phyloP scores from a whole-genome alignment of 495 filamentous ascomycete genomes.

The Penicillium pancosmium region DNA sequence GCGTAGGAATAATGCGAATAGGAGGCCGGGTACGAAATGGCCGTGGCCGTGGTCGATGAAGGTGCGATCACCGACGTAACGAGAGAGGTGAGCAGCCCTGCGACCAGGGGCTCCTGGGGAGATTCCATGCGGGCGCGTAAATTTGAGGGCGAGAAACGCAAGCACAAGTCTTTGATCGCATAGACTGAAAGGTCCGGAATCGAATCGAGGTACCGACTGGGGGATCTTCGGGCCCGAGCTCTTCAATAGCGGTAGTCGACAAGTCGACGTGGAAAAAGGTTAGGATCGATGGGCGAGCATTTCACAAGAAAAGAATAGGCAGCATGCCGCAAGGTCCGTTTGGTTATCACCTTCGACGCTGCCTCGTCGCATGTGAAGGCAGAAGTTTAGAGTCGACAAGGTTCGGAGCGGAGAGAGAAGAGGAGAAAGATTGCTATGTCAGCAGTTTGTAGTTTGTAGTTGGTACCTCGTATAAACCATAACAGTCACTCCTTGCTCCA shows the following conservation, averaged over 20 bases:
- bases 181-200: slow-evolving; percentile 4
- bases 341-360: slow-evolving; percentile 6
- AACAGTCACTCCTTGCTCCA: slow-evolving; percentile 14
- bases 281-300: slow-evolving; percentile 15
- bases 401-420: slow-evolving; percentile 20
- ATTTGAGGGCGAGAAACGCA: slow-evolving; percentile 1
- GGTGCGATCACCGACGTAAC: slow-evolving; percentile 9
- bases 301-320: slow-evolving; percentile 18
- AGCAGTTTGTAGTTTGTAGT: slow-evolving; percentile 11
- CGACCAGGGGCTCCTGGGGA: slow-evolving; percentile 20
- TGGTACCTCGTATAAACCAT: neutral
- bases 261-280: slow-evolving; percentile 12
- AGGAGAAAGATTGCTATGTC: slow-evolving; percentile 24
- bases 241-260: slow-evolving; percentile 15
- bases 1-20: slow-evolving; percentile 20
- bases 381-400: slow-evolving; percentile 16
- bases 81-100: slow-evolving; percentile 34
- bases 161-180: slow-evolving; percentile 1
- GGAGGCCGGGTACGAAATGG: slow-evolving; percentile 17
- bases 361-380: slow-evolving; percentile 14
- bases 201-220: slow-evolving; percentile 15
- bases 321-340: slow-evolving; percentile 18
- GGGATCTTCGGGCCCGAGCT: slow-evolving; percentile 16
- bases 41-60: slow-evolving; percentile 23
- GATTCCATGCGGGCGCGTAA: slow-evolving; percentile 22